Conservation (phyloP, 2,329 filamentous ascomycete genomes). For the Fusarium pininemorale region DNA sequence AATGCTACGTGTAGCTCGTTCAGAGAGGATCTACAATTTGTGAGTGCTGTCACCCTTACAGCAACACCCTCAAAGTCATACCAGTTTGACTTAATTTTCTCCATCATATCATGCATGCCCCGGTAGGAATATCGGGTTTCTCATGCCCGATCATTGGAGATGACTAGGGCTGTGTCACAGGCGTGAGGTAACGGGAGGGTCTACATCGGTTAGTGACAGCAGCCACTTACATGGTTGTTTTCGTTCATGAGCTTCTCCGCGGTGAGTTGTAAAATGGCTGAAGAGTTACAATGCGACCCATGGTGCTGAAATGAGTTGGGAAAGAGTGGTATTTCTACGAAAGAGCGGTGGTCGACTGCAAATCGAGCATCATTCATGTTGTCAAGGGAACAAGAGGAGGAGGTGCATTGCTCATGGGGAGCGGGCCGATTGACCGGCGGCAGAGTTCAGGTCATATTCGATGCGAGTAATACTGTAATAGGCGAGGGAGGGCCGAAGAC, state of each 20-base stretch:
- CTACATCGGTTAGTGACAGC: slow-evolving; percentile 10
- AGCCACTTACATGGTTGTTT: slow-evolving; percentile 21
- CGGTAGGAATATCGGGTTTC: slow-evolving; percentile 53
- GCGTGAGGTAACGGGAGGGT: neutral
- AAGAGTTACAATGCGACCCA: slow-evolving; percentile 63
- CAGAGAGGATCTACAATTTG: slow-evolving; percentile 44
- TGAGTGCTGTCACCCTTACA: slow-evolving; percentile 44
- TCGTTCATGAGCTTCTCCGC: slow-evolving; percentile 54
- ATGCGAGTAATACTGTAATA: slow-evolving; percentile 45
- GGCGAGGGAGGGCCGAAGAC: slow-evolving; percentile 53
- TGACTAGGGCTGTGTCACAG: slow-evolving; percentile 1
- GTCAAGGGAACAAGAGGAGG: slow-evolving; percentile 54
- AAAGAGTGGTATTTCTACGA: neutral
- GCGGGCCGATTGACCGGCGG: slow-evolving; percentile 59
- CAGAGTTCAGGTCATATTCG: slow-evolving; percentile 54
- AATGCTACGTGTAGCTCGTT: slow-evolving; percentile 45
- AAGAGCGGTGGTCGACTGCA: slow-evolving; percentile 46
- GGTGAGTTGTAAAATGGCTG: slow-evolving; percentile 59
- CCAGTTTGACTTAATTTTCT: slow-evolving; percentile 17
- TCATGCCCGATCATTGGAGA: slow-evolving; percentile 49
- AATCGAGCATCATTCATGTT: slow-evolving; percentile 59
- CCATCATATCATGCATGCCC: slow-evolving; percentile 46
- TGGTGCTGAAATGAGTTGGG: slow-evolving; percentile 53
- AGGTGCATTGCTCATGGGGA: slow-evolving; percentile 65
- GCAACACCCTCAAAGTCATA: slow-evolving; percentile 46